These are phyloP conservation scores for Hygrophoropsis aurantiaca DNA, from an alignment of 768 basidiomycete species.

Conservation along the genomic window DNA sequence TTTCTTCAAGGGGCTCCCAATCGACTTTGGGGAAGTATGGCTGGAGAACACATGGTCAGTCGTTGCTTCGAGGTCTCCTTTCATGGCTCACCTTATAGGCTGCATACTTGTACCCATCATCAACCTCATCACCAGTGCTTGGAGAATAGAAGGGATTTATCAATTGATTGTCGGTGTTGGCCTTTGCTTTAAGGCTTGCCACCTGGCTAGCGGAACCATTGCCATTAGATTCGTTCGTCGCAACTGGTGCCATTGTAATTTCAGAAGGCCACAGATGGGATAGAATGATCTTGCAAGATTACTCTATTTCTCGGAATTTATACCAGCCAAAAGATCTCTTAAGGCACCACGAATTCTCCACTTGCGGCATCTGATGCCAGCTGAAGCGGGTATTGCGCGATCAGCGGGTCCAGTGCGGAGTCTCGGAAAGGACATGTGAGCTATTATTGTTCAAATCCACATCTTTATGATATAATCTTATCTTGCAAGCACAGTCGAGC, in stretches of 20 bases:
- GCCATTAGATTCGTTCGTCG: slow-evolving; percentile 37
- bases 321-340: too few relatives aligned
- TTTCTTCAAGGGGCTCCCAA: slow-evolving; percentile 62
- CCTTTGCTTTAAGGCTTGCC: slow-evolving; percentile 14
- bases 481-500: too few relatives aligned
- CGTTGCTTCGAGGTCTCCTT: neutral
- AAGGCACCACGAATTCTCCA: neutral
- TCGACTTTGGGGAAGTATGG: slow-evolving; percentile 61
- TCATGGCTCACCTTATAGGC: slow-evolving; percentile 51
- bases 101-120: slow-evolving; percentile 52
- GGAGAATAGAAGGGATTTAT: slow-evolving; percentile 75
- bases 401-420: neutral
- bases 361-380: slow-evolving; percentile 9
- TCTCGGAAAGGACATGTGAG: slow-evolving; percentile 11
- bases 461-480: slow-evolving; percentile 7
- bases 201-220: slow-evolving; percentile 18
- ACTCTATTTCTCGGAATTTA: slow-evolving; percentile 12
- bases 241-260: slow-evolving; percentile 48
- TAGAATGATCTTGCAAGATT: too few relatives aligned
- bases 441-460: slow-evolving; percentile 8
- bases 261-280: neutral
- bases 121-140: slow-evolving; percentile 46
- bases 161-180: slow-evolving; percentile 18
- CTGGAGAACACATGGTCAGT: slow-evolving; percentile 31
- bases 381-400: slow-evolving; percentile 18